Evolutionary conservation across 352 stramenopile species (phyloP).

Genomic region (Blastocystis sp.): DNA sequence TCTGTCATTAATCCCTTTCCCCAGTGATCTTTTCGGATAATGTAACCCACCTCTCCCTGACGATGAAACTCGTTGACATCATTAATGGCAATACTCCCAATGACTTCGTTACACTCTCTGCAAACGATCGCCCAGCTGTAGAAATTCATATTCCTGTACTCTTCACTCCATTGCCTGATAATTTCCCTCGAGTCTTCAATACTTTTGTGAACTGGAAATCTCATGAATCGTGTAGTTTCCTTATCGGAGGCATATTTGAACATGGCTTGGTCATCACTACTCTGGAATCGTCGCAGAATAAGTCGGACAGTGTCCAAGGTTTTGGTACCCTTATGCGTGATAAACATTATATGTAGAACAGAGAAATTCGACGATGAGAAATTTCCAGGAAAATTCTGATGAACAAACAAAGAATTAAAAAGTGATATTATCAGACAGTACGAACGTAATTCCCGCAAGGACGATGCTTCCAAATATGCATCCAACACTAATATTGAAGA

Average conservation of each 20-base stretch:
- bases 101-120: slow-evolving; percentile 45
- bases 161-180: not conserved
- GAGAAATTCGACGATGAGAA: not conserved
- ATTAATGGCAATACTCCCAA: slow-evolving; percentile 37
- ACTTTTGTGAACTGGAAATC: slow-evolving; percentile 8
- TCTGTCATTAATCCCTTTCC: slow-evolving; percentile 4
- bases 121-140: slow-evolving; percentile 53
- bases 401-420: not conserved
- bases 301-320: slow-evolving; percentile 13
- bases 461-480: not conserved
- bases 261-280: not conserved
- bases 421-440: not conserved
- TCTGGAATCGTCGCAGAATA: slow-evolving; percentile 15
- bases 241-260: slow-evolving; percentile 48
- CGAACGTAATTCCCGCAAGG: not conserved
- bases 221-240: slow-evolving; percentile 45
- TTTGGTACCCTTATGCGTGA: not conserved
- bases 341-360: slow-evolving; percentile 1
- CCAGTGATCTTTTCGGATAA: slow-evolving; percentile 43
- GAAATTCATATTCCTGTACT: not conserved
- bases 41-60: slow-evolving; percentile 19
- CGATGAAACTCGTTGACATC: slow-evolving; percentile 21
- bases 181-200: slow-evolving; percentile 26
- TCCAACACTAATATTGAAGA: slow-evolving; percentile 17
- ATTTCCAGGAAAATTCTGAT: slow-evolving; percentile 33